phyloP scores from a whole-genome alignment of 192 early-diverging fungal genomes.

The Phycomyces blakesleeanus region DNA sequence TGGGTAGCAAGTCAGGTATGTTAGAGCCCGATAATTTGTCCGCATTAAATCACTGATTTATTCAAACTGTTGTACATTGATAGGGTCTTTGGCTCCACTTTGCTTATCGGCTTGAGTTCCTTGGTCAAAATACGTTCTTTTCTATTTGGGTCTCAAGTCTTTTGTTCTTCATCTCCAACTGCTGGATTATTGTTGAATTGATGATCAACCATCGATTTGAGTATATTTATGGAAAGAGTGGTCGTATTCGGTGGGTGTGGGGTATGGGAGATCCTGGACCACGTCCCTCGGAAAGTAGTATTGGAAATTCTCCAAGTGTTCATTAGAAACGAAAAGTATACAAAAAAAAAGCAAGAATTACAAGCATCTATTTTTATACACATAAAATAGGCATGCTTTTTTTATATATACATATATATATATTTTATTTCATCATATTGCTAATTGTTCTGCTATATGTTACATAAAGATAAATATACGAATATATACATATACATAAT shows the following conservation, averaged over 20 bases:
- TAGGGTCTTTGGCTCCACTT: conserved; percentile 82
- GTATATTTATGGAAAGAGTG: conserved; percentile 43
- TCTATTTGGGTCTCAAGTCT: conserved; percentile 70
- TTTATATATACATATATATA: too few relatives aligned
- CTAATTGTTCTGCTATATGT: too few relatives aligned
- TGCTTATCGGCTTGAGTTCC: conserved; percentile 87
- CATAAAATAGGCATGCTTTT: too few relatives aligned
- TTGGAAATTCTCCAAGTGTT: not conserved
- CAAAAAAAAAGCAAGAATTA: not conserved
- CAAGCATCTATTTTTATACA: not conserved
- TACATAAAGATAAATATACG: too few relatives aligned
- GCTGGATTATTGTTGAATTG: conserved; percentile 64
- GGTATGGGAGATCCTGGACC: conserved; percentile 32
- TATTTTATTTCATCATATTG: too few relatives aligned
- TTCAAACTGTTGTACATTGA: conserved; percentile 5
- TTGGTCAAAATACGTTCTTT: conserved; percentile 79
- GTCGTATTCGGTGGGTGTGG: conserved; percentile 48
- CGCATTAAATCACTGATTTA: too few relatives aligned
- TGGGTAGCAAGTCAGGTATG: conserved; percentile 73
- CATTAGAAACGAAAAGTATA: not conserved
- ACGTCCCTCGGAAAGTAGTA: not conserved
- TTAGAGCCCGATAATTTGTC: not conserved
- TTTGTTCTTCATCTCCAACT: conserved; percentile 68
- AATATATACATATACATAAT: not conserved
- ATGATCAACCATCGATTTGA: conserved; percentile 46